Percentiles rank a stretch among this genome's conserved stretches.
Conservation (phyloP, 139 green algal genomes). For the Volvox reticuliferus region DNA sequence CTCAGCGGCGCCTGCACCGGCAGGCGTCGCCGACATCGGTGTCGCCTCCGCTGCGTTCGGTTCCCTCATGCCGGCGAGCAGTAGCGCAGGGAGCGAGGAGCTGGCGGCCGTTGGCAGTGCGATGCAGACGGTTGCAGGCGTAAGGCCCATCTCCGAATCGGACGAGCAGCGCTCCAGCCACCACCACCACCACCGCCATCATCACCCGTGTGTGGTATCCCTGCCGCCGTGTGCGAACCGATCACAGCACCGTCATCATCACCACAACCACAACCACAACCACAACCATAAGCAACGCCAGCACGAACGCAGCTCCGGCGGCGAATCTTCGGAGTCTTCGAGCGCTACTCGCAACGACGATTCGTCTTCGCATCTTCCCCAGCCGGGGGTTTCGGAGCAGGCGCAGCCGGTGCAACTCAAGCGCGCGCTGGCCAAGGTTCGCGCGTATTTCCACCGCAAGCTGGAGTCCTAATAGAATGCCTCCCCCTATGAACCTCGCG, state of each 20-base stretch:
- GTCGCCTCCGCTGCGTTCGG: too few relatives aligned
- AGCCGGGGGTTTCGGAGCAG: too few relatives aligned
- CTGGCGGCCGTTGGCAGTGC: neutral
- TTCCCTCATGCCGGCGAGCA: neutral
- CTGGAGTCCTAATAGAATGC: neutral
- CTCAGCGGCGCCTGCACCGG: neutral
- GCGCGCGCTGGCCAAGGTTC: conserved; percentile 30
- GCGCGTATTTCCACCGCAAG: conserved; percentile 27
- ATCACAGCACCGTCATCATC: neutral
- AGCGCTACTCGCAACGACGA: too few relatives aligned
- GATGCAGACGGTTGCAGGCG: conserved; percentile 10
- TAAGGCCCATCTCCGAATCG: neutral
- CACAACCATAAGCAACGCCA: neutral
- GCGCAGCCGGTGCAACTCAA: neutral
- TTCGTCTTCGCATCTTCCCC: too few relatives aligned
- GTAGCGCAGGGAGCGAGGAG: neutral
- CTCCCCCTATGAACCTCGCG: too few relatives aligned
- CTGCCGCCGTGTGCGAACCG: neutral
- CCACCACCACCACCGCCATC: neutral
- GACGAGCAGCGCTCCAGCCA: neutral
- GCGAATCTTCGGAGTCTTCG: neutral
- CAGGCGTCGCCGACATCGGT: too few relatives aligned
- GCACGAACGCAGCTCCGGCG: neutral
- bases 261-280: conserved; percentile 13
- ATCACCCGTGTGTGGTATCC: neutral